Percentiles rank a stretch among this genome's conserved stretches.
phyloP scores from a whole-genome alignment of 306 rosid species.

The Castanea sativa region DNA sequence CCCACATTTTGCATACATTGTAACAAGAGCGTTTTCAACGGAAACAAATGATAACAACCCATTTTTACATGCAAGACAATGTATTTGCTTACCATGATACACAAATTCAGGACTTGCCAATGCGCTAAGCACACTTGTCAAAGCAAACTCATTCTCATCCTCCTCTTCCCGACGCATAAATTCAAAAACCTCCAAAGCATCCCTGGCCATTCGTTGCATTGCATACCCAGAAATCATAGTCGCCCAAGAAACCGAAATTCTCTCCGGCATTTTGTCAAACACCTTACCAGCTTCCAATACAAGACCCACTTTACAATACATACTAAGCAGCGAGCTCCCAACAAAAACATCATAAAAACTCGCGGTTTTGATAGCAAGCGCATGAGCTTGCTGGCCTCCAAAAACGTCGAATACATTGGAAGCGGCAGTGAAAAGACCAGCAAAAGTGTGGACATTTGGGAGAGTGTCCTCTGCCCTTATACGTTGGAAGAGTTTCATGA shows the following conservation, averaged over 20 bases:
- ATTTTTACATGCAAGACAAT: conserved; percentile 48
- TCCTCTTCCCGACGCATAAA: conserved; percentile 34
- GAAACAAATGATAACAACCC: conserved; percentile 61
- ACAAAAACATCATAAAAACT: conserved; percentile 58
- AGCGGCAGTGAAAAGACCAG: conserved; percentile 60
- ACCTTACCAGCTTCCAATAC: conserved; percentile 56
- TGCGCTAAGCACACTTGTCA: conserved; percentile 66
- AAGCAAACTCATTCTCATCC: conserved; percentile 48
- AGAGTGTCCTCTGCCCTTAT: conserved; percentile 37
- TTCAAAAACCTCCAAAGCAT: conserved; percentile 50
- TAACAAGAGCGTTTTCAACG: conserved; percentile 70
- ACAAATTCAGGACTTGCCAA: conserved; percentile 33
- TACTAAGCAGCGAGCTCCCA: conserved; percentile 60
- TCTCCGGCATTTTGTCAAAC: conserved; percentile 65
- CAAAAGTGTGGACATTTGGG: conserved; percentile 62
- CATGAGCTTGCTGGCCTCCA: conserved; percentile 21
- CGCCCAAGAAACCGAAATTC: conserved; percentile 66
- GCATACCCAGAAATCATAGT: conserved; percentile 81
- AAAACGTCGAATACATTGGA: conserved; percentile 26
- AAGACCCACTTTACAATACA: conserved; percentile 50
- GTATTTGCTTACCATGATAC: conserved; percentile 51
- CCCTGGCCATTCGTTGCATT: conserved; percentile 26
- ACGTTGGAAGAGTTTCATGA: conserved; percentile 48
- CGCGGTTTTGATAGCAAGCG: conserved; percentile 46
- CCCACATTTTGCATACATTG: conserved; percentile 80